phyloP scores from a whole-genome alignment of 2,329 filamentous ascomycete species.

The Clonostachys rosea region DNA sequence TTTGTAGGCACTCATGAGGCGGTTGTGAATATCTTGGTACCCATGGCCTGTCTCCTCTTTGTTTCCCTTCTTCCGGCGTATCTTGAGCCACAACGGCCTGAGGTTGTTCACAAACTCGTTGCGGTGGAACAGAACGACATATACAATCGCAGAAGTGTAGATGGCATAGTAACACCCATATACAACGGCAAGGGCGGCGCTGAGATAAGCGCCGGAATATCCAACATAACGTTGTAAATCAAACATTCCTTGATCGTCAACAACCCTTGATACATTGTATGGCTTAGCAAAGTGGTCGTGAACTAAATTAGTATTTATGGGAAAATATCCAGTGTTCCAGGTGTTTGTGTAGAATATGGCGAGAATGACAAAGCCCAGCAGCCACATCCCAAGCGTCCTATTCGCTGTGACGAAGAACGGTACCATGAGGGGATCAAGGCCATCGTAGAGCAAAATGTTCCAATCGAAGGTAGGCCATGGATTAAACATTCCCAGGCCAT shows the following conservation, averaged over 20 bases:
- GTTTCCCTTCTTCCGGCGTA: constrained; percentile 9
- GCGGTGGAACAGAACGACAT: constrained; percentile 14
- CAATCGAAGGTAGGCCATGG: constrained; percentile 42
- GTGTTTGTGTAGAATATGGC: constrained; percentile 35
- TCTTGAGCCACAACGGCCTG: constrained; percentile 12
- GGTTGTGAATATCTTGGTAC: constrained; percentile 12
- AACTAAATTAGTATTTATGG: constrained; percentile 36
- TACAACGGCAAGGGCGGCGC: constrained; percentile 14
- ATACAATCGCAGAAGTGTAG: constrained; percentile 16
- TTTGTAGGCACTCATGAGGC: constrained; percentile 16
- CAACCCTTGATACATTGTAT: constrained; percentile 26
- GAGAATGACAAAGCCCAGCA: constrained; percentile 30
- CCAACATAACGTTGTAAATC: constrained; percentile 29
- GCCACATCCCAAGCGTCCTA: constrained; percentile 23
- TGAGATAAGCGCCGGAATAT: constrained; percentile 33
- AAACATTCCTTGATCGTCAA: constrained; percentile 29
- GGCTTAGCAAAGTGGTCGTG: constrained; percentile 34
- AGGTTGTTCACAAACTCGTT: constrained; percentile 14
- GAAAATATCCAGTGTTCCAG: constrained; percentile 36
- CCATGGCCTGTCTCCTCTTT: constrained; percentile 5
- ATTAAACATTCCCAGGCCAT: constrained; percentile 34
- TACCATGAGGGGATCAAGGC: constrained; percentile 22
- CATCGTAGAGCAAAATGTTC: constrained; percentile 27
- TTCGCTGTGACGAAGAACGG: constrained; percentile 28
- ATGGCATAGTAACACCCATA: constrained; percentile 19